Evolutionary conservation across 2,329 filamentous ascomycete genomes (phyloP).

Genomic region (Apiospora koreana): DNA sequence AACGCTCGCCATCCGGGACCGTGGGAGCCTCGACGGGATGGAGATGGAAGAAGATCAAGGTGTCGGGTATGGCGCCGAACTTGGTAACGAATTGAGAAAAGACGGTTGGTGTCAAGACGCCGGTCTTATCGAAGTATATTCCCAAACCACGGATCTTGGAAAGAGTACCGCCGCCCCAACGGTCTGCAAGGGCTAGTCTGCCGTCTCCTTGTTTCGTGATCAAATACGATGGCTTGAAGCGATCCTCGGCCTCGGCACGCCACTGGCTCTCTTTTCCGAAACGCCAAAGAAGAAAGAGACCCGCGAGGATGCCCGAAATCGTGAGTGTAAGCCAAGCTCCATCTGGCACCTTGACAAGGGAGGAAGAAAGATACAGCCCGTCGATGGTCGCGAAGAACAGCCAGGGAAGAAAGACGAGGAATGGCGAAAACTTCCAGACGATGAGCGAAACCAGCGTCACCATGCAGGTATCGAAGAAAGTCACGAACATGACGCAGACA

Average conservation of each 20-base stretch:
- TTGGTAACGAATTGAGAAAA: slow-evolving; percentile 75
- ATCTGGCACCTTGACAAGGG: slow-evolving; percentile 71
- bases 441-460: slow-evolving; percentile 71
- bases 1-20: slow-evolving; percentile 50
- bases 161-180: slow-evolving; percentile 43
- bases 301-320: slow-evolving; percentile 62
- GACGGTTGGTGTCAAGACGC: slow-evolving; percentile 63
- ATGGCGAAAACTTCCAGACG: slow-evolving; percentile 66
- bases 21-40: slow-evolving; percentile 62
- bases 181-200: slow-evolving; percentile 33
- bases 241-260: slow-evolving; percentile 66
- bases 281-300: slow-evolving; percentile 73
- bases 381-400: slow-evolving; percentile 67
- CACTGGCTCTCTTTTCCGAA: slow-evolving; percentile 80
- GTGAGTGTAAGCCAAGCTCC: slow-evolving; percentile 79
- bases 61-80: slow-evolving; percentile 66
- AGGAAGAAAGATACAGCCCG: slow-evolving; percentile 68
- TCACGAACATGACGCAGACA: slow-evolving; percentile 78
- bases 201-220: slow-evolving; percentile 24
- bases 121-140: slow-evolving; percentile 79
- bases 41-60: slow-evolving; percentile 75
- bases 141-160: slow-evolving; percentile 59
- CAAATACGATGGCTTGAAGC: slow-evolving; percentile 49
- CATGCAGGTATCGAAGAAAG: slow-evolving; percentile 76
- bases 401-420: slow-evolving; percentile 62